Evolutionary conservation across 352 stramenopile species (phyloP), one percentile per base, ranked within the genome.

Genomic region (Pythium scleroteichum): DNA sequence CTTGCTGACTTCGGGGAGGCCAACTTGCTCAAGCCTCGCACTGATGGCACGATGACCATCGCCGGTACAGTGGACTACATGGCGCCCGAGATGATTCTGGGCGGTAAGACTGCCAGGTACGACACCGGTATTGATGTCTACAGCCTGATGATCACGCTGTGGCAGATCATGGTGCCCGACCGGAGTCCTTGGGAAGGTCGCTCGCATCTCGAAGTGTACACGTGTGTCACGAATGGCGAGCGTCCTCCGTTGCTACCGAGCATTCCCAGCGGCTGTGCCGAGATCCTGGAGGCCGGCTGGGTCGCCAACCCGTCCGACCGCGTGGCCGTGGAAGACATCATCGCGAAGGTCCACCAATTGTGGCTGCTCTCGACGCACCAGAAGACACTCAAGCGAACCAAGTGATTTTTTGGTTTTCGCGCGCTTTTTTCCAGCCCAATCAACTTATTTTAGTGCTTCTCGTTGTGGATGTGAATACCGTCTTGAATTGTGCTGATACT

Each of bases 11-110:
- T 95, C 66, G 86, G 86, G 8, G 86, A 95, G 65, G 82, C 83
- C 47, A 95, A 95, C 42, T 76, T 95, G 71, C 44, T 95, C 20
- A 72, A 79, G 4, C 85, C 85, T 38, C 79, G 85, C 39, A 82
- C 73, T 7, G 85, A 95, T 61, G 77, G 78, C 6, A 88, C 85
- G 13, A 95, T 95, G 85, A 95, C 85, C 22, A 92, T 95, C 65
- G 82, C 84, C 0, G 85, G 85, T 0, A 95, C 82, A 0, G 85
- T 95, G 10, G 85, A 95, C 52, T 95, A 91, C 56, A 95, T 95
- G 85, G 85, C 84, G 0, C 84, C 84, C 0, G 84, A 93, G 63
- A 93, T 92, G 82, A 92, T 92, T 38, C 78, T 89, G 5, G 85
- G 85, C 2, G 83, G 85, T 53, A 93, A 93, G 59, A 90, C 83